Evolutionary conservation across 2,329 filamentous ascomycete species (phyloP), one percentile per base, ranked within the genome.

Genomic region (Hypoxylon sp.): DNA sequence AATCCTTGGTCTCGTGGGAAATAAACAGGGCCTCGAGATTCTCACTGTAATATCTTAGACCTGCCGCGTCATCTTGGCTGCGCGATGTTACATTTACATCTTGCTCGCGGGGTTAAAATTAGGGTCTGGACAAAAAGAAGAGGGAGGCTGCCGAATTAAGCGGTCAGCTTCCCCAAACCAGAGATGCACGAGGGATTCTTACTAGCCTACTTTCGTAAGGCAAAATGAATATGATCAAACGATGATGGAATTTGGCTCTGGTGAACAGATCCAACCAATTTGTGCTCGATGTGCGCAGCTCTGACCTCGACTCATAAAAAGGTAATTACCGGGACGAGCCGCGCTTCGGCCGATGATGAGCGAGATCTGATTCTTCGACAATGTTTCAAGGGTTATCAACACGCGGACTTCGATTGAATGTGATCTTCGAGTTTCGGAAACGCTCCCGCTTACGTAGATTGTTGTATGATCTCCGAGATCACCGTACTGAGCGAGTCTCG

Each of bases 391-490:
- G 50, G 56, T 21, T 52, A 30, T 56, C 30, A 19, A 58, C 56
- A 41, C 38, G 34, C 45, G 59, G 51, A 14, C 49, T 46, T 28
- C 30, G 51, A 43, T 45, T 48, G 49, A 34, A 30, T 49, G 17
- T 30, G 60, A 68, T 66, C 53, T 48, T 60, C 55, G 45, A 68
- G 63, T 69, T 69, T 65, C 57, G 58, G 56, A 64, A 69, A 58
- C 60, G 45, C 49, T 32, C 53, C 63, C 30, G 52, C 66, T 66
- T 65, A 69, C 62, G 63, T 62, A 60, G 62, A 60, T 53, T 53
- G 41, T 28, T 62, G 68, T 65, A 68, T 69, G 63, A 69, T 66
- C 59, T 53, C 45, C 65, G 19, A 57, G 56, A 64, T 71, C 57
- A 65, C 48, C 60, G 30, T 21, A 32, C 25, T 49, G 38, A 32